These are phyloP conservation scores for Xylogone sp. DNA, from an alignment of 2,329 filamentous ascomycete genomes.

Conservation along the genomic window DNA sequence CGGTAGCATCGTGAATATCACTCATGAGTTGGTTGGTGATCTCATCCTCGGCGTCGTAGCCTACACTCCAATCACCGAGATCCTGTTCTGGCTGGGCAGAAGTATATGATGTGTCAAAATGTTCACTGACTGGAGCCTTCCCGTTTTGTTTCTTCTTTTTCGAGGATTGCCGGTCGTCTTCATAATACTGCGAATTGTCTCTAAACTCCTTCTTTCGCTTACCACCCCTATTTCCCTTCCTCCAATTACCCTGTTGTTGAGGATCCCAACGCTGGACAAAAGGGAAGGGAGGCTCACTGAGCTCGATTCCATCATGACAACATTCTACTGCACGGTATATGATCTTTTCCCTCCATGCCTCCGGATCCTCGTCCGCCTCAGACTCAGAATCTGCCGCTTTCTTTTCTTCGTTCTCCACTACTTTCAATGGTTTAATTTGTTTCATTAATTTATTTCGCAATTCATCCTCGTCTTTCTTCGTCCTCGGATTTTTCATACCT, in stretches of 20 bases:
- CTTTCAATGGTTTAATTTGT: slow-evolving; percentile 40
- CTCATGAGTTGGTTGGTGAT: slow-evolving; percentile 21
- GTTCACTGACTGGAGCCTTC: slow-evolving; percentile 35
- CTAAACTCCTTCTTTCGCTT: slow-evolving; percentile 47
- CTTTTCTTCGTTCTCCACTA: slow-evolving; percentile 16
- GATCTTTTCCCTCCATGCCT: slow-evolving; percentile 73
- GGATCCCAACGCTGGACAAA: slow-evolving; percentile 88
- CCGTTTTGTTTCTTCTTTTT: slow-evolving; percentile 50
- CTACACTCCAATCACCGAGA: not conserved
- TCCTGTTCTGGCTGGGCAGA: slow-evolving; percentile 3
- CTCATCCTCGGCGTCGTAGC: slow-evolving; percentile 37
- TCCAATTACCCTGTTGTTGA: slow-evolving; percentile 54
- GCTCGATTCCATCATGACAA: slow-evolving; percentile 60
- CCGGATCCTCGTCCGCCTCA: slow-evolving; percentile 42
- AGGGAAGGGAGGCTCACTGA: slow-evolving; percentile 81
- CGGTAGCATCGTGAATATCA: slow-evolving; percentile 12
- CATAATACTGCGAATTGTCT: slow-evolving; percentile 35
- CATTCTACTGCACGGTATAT: slow-evolving; percentile 80
- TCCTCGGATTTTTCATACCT: slow-evolving; percentile 65
- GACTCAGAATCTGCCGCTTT: slow-evolving; percentile 11
- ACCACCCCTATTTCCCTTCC: slow-evolving; percentile 36
- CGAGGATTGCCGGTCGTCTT: slow-evolving; percentile 28
- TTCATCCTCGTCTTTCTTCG: slow-evolving; percentile 62
- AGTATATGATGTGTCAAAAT: slow-evolving; percentile 28
- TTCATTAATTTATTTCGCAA: slow-evolving; percentile 57